phyloP scores from a whole-genome alignment of 768 basidiomycete genomes.

The Mycena sanguinolenta region DNA sequence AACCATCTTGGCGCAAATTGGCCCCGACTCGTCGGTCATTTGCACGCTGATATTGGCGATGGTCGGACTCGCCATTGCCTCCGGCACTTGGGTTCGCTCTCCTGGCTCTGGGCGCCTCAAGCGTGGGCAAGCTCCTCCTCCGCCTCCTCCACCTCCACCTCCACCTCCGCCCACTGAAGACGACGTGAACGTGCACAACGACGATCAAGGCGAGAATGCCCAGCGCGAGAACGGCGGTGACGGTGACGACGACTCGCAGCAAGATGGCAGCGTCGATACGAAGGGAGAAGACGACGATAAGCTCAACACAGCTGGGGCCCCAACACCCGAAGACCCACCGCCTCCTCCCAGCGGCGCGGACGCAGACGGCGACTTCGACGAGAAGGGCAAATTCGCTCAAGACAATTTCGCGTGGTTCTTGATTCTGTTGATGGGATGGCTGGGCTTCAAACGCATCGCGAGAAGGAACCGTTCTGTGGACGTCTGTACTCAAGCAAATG shows the following conservation, averaged over 20 bases:
- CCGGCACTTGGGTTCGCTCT: not conserved
- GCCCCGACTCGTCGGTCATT: too few species aligned
- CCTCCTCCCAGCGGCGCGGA: slow-evolving; percentile 9
- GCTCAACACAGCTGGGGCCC: not conserved
- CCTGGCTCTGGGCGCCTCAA: not conserved
- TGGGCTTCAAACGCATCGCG: too few species aligned
- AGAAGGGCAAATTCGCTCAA: too few species aligned
- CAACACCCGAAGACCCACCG: slow-evolving; percentile 15
- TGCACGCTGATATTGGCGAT: not conserved
- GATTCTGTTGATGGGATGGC: too few species aligned
- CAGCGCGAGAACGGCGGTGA: not conserved
- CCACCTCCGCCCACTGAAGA: not conserved
- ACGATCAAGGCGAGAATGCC: not conserved
- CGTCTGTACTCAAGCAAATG: not conserved
- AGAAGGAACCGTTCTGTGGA: too few species aligned
- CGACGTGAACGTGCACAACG: not conserved
- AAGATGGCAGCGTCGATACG: not conserved
- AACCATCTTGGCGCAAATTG: too few species aligned
- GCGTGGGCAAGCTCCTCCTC: not conserved
- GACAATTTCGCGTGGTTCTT: not conserved
- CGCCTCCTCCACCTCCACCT: not conserved
- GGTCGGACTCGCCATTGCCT: not conserved
- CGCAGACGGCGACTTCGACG: not conserved
- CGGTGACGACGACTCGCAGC: slow-evolving; percentile 2
- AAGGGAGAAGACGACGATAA: not conserved